These are phyloP conservation scores for Daldinia eschscholtzii DNA, from an alignment of 2,329 filamentous ascomycete species.

Conservation along the genomic window DNA sequence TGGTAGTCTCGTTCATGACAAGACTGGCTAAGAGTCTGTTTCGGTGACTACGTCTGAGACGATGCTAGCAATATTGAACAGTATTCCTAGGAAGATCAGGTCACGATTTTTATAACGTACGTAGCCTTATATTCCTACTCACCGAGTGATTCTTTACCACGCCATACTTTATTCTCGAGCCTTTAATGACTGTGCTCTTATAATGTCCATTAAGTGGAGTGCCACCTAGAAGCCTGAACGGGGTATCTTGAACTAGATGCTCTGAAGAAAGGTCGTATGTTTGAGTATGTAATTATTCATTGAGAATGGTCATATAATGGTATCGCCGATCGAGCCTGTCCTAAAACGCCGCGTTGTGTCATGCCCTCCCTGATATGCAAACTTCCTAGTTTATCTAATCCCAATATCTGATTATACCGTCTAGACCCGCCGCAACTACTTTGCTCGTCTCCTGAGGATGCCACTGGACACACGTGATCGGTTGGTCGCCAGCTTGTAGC, in stretches of 20 bases:
- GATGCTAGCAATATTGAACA: not conserved
- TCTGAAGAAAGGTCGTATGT: not conserved
- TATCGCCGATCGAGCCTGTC: constrained; percentile 33
- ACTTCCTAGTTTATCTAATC: constrained; percentile 67
- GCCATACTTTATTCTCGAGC: not conserved
- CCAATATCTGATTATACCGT: constrained; percentile 92
- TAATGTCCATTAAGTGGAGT: not conserved
- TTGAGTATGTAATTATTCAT: constrained; percentile 22
- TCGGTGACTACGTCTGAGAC: not conserved
- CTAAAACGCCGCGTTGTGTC: constrained; percentile 34
- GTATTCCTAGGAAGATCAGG: not conserved
- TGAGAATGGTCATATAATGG: constrained; percentile 27
- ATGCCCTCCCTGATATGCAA: constrained; percentile 26
- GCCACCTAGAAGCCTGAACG: too few relatives aligned
- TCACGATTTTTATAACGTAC: not conserved
- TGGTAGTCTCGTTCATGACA: not conserved
- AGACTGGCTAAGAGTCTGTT: not conserved
- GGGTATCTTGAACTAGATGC: not conserved
- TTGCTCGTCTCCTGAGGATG: constrained; percentile 98
- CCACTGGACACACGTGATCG: constrained; percentile 91
- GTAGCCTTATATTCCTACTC: not conserved
- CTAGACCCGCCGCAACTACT: constrained; percentile 88
- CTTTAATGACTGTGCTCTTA: not conserved
- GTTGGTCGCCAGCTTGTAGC: constrained; percentile 84
- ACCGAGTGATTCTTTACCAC: not conserved